Percentiles rank a stretch among this genome's conserved stretches.
Conservation (phyloP, 768 basidiomycete genomes). For the Lentinula aciculospora region DNA sequence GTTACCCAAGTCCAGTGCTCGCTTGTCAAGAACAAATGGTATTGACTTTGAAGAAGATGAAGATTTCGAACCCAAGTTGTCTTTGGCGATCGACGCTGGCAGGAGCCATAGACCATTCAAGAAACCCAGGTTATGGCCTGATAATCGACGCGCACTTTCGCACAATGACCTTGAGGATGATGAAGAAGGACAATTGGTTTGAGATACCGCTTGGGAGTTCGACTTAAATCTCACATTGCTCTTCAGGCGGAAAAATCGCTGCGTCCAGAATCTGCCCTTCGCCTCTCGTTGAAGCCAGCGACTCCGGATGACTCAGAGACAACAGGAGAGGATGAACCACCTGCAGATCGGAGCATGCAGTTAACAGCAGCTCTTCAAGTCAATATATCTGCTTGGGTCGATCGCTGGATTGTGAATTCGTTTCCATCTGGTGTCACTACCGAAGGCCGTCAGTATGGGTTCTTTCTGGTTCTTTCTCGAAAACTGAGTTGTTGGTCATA, state of each 20-base stretch:
- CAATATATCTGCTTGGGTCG: constrained; percentile 3
- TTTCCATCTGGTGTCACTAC: not conserved
- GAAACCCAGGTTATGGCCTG: constrained; percentile 1
- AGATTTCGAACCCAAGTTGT: not conserved
- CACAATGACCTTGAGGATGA: not conserved
- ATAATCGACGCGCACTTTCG: not conserved
- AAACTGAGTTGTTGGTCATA: not conserved
- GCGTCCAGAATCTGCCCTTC: constrained; percentile 6
- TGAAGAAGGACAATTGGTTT: not conserved
- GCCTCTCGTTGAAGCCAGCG: constrained; percentile 6
- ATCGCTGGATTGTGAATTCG: not conserved
- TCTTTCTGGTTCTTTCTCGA: not conserved
- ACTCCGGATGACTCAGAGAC: constrained; percentile 1
- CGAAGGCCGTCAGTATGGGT: constrained; percentile 3
- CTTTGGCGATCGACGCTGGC: not conserved
- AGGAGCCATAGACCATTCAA: not conserved
- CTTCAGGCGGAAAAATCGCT: not conserved
- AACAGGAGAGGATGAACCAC: constrained; percentile 1
- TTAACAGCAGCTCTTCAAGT: not conserved
- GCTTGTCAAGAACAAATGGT: not conserved
- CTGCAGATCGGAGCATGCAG: not conserved
- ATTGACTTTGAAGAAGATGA: not conserved
- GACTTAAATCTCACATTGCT: not conserved
- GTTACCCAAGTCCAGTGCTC: not conserved
- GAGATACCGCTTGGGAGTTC: not conserved